Evolutionary conservation across 164 flowering plant species (phyloP), one percentile per base, ranked within the genome.

Genomic region (Warburgia ugandensis): DNA sequence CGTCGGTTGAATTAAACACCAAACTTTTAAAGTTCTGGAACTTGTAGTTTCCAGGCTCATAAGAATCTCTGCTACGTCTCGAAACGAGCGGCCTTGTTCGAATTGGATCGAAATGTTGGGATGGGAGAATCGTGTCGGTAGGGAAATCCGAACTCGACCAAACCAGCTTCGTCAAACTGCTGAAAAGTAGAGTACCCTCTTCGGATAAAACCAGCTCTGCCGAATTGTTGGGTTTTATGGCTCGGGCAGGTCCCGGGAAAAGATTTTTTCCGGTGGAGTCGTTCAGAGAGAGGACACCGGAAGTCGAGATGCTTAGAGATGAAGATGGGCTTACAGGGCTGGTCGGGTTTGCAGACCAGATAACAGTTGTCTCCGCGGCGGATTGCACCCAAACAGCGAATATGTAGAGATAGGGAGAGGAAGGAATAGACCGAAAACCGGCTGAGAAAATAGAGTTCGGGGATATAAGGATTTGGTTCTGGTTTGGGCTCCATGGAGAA

Each of bases 321-420:
- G 64, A 63, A 3, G 73, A 55, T 9, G 14, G 2, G 60, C 6
- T 21, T 23, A 77, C 49, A 0, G 79, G 75, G 1, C 68, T 42
- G 9, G 54, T 21, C 6, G 7, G 16, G 33, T 62, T 71, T 25
- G 71, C 63, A 0, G 80, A 73, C 87, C 87, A 83, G 14, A 79
- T 72, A 11, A 62, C 42, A 22, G 74, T 55, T 4, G 2, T 28
- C 14, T 26, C 12, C 3, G 64, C 30, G 51, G 59, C 36, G 54
- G 66, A 64, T 42, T 14, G 30, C 69, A 63, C 79, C 86, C 82
- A 83, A 30, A 86, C 43, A 0, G 84, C 74, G 78, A 86, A 86
- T 52, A 38, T 62, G 60, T 51, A 82, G 55, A 26, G 69, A 5
- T 37, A 26, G 16, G 55, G 50, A 12, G 80, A 49, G 12, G 25